Evolutionary conservation across 345 rosid species (phyloP).

Genomic region (Syzygium grande): DNA sequence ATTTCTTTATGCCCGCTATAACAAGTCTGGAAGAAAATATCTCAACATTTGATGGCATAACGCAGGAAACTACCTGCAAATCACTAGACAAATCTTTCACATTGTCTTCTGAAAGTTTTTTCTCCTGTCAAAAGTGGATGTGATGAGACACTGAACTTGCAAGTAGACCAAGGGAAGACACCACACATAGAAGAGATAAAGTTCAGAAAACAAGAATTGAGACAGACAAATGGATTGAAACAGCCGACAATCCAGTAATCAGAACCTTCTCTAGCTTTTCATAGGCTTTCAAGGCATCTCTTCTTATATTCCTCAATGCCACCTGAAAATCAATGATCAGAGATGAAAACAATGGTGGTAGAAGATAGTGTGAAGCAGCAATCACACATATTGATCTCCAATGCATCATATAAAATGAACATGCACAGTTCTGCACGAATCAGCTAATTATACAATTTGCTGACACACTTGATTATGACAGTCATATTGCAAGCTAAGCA

Average conservation of each 20-base stretch:
- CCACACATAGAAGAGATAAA: not conserved
- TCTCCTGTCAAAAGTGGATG: slow-evolving; percentile 39
- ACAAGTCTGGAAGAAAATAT: not conserved
- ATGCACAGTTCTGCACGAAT: not conserved
- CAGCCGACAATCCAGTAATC: not conserved
- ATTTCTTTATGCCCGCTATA: not conserved
- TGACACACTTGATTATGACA: not conserved
- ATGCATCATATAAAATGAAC: not conserved
- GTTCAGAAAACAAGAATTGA: not conserved
- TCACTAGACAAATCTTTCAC: slow-evolving; percentile 85
- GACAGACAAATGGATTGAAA: not conserved
- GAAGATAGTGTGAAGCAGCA: not conserved
- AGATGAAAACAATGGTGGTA: not conserved
- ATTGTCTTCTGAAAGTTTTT: slow-evolving; percentile 96
- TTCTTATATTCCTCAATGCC: slow-evolving; percentile 87
- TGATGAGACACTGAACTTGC: not conserved
- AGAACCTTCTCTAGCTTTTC: slow-evolving; percentile 90
- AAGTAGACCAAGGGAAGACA: not conserved
- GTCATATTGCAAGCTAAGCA: not conserved
- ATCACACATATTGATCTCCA: not conserved
- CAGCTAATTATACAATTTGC: not conserved
- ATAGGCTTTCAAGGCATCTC: slow-evolving; percentile 84
- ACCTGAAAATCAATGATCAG: slow-evolving; percentile 34
- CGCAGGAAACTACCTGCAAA: slow-evolving; percentile 54
- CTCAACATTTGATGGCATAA: not conserved